Base-by-base conservation (phyloP, 768 basidiomycete genomes). In the Pisolithus sp. region DNA sequence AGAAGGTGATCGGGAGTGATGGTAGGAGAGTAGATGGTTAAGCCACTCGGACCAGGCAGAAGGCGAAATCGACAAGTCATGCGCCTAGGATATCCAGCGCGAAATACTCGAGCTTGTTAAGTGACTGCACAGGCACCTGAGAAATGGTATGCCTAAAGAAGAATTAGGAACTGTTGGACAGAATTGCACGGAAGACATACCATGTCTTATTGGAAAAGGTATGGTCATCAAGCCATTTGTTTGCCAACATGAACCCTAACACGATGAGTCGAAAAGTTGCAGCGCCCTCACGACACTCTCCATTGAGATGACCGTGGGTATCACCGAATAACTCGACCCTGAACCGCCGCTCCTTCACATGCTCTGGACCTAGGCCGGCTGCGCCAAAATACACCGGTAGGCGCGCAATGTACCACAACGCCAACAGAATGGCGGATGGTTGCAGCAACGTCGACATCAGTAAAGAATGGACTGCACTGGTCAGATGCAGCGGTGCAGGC, bases 191-290 rank as follows among this genome's bases (percentile, higher is more conserved):
- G 15, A 3, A 3, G 26, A 64, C 82, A 53, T 65, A 89, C 89
- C 89, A 91, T 49, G 89, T 91, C 72, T 89, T 90, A 70, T 90
- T 90, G 38, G 87, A 89, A 68, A 90, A 91, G 0, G 89, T 90
- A 61, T 91, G 89, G 59, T 91, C 89, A 57, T 90, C 88, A 57
- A 91, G 63, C 89, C 89, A 90, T 69, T 91, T 91, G 67, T 90
- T 90, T 18, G 88, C 86, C 31, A 91, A 71, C 87, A 91, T 89
- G 55, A 82, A 89, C 18, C 89, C 89, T 21, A 91, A 73, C 21
- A 91, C 77, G 52, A 90, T 73, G 40, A 91, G 73, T 49, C 85
- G 80, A 67, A 89, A 90, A 10, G 85, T 81, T 1, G 81, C 82
- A 53, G 74, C 76, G 6, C 74, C 72, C 62, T 87, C 85, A 46